These are phyloP conservation scores for Apiospora phragmitis DNA, from an alignment of 2,329 filamentous ascomycete species.

Conservation along the genomic window DNA sequence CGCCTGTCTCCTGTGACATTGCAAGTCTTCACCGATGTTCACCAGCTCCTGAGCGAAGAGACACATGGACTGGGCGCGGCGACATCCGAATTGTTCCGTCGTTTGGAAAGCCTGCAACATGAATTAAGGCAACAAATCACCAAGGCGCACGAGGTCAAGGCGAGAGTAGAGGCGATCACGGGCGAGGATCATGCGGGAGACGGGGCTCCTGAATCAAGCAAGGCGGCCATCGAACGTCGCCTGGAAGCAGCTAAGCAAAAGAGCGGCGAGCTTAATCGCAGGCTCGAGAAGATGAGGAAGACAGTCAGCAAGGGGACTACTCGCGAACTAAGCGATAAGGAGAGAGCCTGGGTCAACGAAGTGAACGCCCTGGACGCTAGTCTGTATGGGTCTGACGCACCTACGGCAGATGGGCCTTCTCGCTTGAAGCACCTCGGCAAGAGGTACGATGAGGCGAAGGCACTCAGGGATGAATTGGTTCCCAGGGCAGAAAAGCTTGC, in stretches of 20 bases:
- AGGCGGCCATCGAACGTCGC: conserved; percentile 58
- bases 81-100: conserved; percentile 71
- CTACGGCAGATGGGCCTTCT: conserved; percentile 31
- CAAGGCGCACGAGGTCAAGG: conserved; percentile 65
- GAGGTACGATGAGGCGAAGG: conserved; percentile 58
- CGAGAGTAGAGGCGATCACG: conserved; percentile 66
- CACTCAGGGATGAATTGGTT: conserved; percentile 53
- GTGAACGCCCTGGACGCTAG: conserved; percentile 40
- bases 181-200: conserved; percentile 56
- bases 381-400: conserved; percentile 38
- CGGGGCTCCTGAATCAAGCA: conserved; percentile 51
- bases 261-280: conserved; percentile 46
- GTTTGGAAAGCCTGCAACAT: conserved; percentile 66
- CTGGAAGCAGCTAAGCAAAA: conserved; percentile 47
- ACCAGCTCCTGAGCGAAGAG: conserved; percentile 70
- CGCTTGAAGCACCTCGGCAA: conserved; percentile 53
- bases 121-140: conserved; percentile 69
- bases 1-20: conserved; percentile 70
- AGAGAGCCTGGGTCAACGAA: conserved; percentile 51
- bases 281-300: conserved; percentile 50
- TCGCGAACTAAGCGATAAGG: conserved; percentile 62
- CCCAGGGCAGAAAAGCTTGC: conserved; percentile 49
- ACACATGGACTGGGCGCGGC: conserved; percentile 68
- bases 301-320: conserved; percentile 46
- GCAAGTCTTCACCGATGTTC: conserved; percentile 70